Conservation (phyloP, 2,329 filamentous ascomycete species). For the Fusarium coffeatum region DNA sequence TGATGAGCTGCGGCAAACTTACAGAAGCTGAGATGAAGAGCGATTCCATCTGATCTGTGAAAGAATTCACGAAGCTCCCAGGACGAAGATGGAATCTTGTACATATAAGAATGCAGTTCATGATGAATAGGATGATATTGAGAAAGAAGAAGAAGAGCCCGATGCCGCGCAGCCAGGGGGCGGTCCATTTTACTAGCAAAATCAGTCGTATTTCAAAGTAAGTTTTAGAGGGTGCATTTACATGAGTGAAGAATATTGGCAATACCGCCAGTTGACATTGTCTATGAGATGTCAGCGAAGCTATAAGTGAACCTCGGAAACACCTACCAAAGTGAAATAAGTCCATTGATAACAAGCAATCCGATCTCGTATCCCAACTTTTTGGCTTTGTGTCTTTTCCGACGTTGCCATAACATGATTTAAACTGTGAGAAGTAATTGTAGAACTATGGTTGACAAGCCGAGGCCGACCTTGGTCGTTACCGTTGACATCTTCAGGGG, state of each 20-base stretch:
- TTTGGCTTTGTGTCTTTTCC: constrained; percentile 45
- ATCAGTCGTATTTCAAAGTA: not conserved
- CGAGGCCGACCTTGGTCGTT: constrained; percentile 13
- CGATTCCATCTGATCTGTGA: constrained; percentile 81
- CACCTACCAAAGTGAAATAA: constrained; percentile 72
- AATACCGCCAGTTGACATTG: constrained; percentile 66
- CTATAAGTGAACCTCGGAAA: not conserved
- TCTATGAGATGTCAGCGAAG: constrained; percentile 30
- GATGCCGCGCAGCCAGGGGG: constrained; percentile 67
- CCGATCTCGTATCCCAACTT: constrained; percentile 61
- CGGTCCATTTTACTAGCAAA: constrained; percentile 47
- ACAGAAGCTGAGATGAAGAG: constrained; percentile 79
- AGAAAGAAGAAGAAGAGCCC: constrained; percentile 71
- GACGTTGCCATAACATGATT: constrained; percentile 52
- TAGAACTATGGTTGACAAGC: constrained; percentile 25
- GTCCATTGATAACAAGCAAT: constrained; percentile 74
- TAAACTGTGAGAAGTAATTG: constrained; percentile 41
- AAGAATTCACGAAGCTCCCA: constrained; percentile 76
- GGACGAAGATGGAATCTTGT: constrained; percentile 77
- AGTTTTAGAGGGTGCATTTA: not conserved
- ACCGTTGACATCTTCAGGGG: constrained; percentile 3
- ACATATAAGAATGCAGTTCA: constrained; percentile 72
- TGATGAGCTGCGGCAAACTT: constrained; percentile 16
- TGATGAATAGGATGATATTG: constrained; percentile 71
- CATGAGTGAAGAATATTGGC: constrained; percentile 63